Percentiles rank a stretch among this genome's conserved stretches.
phyloP scores from a whole-genome alignment of 306 rosid species.

The Gynostemma pentaphyllum region DNA sequence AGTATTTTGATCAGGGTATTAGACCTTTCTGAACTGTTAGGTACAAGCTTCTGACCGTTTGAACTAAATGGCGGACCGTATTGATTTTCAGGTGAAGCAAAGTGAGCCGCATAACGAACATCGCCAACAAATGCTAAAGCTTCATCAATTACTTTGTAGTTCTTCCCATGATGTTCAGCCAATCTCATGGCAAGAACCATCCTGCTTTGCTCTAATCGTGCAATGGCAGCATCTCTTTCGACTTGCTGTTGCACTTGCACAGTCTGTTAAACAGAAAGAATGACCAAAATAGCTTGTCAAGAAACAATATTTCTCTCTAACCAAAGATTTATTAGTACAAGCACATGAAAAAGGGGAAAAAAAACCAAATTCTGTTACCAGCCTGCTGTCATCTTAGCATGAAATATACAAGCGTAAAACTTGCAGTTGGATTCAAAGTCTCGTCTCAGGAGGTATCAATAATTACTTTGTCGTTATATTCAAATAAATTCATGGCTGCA shows the following conservation, averaged over 20 bases:
- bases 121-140: constrained; percentile 80
- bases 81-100: constrained; percentile 35
- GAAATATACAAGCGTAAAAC: background rate
- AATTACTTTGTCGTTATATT: background rate
- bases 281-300: background rate
- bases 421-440: background rate
- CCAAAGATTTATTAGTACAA: background rate
- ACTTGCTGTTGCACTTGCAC: constrained; percentile 71
- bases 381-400: background rate
- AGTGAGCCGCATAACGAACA: constrained; percentile 37
- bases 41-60: constrained; percentile 23
- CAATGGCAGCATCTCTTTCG: constrained; percentile 81
- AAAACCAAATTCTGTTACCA: background rate
- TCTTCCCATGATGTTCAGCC: constrained; percentile 73
- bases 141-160: constrained; percentile 76
- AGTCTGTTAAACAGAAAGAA: constrained; percentile 33
- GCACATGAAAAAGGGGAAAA: background rate
- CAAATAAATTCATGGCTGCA: too few species aligned
- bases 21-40: constrained; percentile 28
- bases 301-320: background rate
- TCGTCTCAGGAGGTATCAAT: background rate
- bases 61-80: constrained; percentile 27
- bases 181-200: constrained; percentile 70
- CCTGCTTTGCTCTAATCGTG: constrained; percentile 77
- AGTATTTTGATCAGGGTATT: constrained; percentile 36